Base-by-base conservation (phyloP, 2,329 filamentous ascomycete genomes). In the Pleochaeta shiraiana region DNA sequence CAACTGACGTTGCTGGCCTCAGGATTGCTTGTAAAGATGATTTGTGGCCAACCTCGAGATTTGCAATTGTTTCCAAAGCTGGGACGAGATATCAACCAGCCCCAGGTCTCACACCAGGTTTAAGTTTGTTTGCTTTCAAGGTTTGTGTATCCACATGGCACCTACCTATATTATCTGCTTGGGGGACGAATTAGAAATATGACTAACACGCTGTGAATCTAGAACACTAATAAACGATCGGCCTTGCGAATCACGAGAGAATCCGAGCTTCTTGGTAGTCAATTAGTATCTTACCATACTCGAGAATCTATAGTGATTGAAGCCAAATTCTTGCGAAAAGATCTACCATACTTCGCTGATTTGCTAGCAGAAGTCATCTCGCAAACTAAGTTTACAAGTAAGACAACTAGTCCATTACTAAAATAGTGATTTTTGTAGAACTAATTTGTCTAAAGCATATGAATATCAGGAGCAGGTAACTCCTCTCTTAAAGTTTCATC, bases 61-160 rank as follows among this genome's bases (percentile, higher is more conserved):
- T 98, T 70, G 90, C 91, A 65, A 77, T 98, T 69, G 89, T 98
- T 74, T 84, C 91, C 70, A 95, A 95, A 81, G 93, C 90, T 68
- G 93, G 93, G 73, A 95, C 92, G 68, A 83, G 93, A 76, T 97
- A 92, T 77, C 86, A 98, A 80, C 83, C 88, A 68, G 81, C 88
- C 70, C 93, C 93, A 68, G 93, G 93, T 69, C 82, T 96, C 76
- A 87, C 92, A 68, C 87, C 91, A 74, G 92, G 87, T 66, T 82
- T 98, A 70, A 88, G 93, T 79, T 88, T 90, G 76, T 98, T 95
- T 79, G 92, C 95, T 69, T 98, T 96, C 84, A 95, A 95, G 88
- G 93, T 74, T 65, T 33, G 69, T 90, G 75, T 71, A 77, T 65
- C 43, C 30, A n/a, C 37, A 47, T 7, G 24, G 24, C 33, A n/a